These are phyloP conservation scores for Entomortierella chlamydospora DNA, from an alignment of 192 early-diverging fungal genomes.

Conservation along the genomic window DNA sequence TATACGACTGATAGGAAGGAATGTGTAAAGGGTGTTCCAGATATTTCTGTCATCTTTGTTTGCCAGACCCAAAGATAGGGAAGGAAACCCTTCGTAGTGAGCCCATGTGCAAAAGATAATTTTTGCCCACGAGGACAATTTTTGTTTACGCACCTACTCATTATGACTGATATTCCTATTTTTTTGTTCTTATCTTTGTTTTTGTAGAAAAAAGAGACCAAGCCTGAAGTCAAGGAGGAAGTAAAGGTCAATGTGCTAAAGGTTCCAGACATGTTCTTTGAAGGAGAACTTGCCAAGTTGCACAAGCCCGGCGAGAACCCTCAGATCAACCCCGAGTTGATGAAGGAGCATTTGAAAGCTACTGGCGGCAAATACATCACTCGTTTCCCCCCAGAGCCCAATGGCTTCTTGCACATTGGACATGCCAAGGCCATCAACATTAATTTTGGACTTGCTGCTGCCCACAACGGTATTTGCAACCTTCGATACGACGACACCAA, in stretches of 20 bases:
- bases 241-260: constrained; percentile 40
- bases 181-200: background rate
- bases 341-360: constrained; percentile 88
- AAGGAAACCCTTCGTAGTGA: background rate
- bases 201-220: constrained; percentile 71
- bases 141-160: background rate
- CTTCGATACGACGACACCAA: constrained; percentile 79
- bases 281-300: constrained; percentile 91
- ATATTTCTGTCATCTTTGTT: background rate
- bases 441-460: constrained; percentile 98
- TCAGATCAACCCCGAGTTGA: constrained; percentile 93
- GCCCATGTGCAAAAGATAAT: background rate
- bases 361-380: constrained; percentile 95
- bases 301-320: constrained; percentile 97
- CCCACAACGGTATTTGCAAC: constrained; percentile 90
- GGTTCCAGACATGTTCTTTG: constrained; percentile 82
- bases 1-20: background rate
- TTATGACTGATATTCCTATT: background rate
- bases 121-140: constrained; percentile 14
- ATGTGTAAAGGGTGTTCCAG: background rate
- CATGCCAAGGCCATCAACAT: constrained; percentile 99
- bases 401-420: constrained; percentile 98
- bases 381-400: constrained; percentile 99
- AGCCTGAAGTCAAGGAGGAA: constrained; percentile 54
- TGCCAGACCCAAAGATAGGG: background rate